Evolutionary conservation across 2,329 filamentous ascomycete species (phyloP).

Genomic region (Aspergillus bombycis): DNA sequence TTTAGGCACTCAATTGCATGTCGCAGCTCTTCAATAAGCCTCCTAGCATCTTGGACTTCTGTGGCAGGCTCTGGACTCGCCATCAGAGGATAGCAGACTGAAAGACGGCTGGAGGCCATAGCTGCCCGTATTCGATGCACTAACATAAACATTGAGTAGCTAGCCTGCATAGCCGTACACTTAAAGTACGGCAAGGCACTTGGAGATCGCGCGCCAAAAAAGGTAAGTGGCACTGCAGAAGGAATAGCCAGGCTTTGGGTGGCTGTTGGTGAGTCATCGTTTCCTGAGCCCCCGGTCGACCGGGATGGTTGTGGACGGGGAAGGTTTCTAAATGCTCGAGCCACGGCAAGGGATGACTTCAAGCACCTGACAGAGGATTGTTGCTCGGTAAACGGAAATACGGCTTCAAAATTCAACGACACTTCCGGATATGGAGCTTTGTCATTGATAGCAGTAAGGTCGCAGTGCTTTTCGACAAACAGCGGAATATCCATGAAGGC

Average conservation of each 20-base stretch:
- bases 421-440: slow-evolving; percentile 2
- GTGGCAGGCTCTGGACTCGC: not conserved
- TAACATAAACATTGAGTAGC: not conserved
- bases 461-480: slow-evolving; percentile 26
- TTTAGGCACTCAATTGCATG: not conserved
- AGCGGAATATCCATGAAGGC: slow-evolving; percentile 29
- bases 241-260: not conserved
- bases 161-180: not conserved
- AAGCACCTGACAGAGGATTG: slow-evolving; percentile 26
- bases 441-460: slow-evolving; percentile 25
- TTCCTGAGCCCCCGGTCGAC: not conserved
- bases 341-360: slow-evolving; percentile 23
- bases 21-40: not conserved
- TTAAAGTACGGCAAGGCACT: slow-evolving; percentile 11
- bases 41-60: not conserved
- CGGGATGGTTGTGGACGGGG: slow-evolving; percentile 9
- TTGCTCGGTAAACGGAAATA: slow-evolving; percentile 27
- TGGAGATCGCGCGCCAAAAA: not conserved
- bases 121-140: not conserved
- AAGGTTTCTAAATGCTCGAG: slow-evolving; percentile 19
- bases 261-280: not conserved
- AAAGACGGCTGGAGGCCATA: not conserved
- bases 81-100: not conserved
- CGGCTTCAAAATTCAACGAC: not conserved
- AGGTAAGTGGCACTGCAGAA: not conserved